These are phyloP conservation scores for Globisporangium megalacanthum DNA, from an alignment of 352 stramenopile species.

Conservation along the genomic window DNA sequence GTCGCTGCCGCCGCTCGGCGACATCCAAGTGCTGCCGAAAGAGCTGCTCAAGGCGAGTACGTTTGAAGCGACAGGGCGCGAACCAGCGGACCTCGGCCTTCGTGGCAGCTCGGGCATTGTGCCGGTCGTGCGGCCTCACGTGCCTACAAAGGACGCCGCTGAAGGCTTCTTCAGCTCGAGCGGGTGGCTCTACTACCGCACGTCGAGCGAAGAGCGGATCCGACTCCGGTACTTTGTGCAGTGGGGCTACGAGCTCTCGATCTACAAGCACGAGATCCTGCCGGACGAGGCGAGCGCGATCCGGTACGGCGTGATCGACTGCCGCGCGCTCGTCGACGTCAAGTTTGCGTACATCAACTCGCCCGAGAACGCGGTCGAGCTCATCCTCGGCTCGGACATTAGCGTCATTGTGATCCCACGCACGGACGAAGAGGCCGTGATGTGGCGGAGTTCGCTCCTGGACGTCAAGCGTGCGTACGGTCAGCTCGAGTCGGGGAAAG, in stretches of 20 bases:
- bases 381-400: conserved; percentile 69
- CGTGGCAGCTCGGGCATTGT: conserved; percentile 14
- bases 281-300: conserved; percentile 73
- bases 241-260: conserved; percentile 84
- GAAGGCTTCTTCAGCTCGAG: conserved; percentile 47
- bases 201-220: conserved; percentile 74
- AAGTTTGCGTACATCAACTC: conserved; percentile 82
- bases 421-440: conserved; percentile 79
- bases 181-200: conserved; percentile 85
- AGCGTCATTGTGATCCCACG: conserved; percentile 80
- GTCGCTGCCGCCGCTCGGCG: conserved; percentile 48
- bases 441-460: conserved; percentile 75
- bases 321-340: conserved; percentile 72
- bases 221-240: conserved; percentile 84
- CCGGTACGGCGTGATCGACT: conserved; percentile 85
- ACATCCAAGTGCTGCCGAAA: conserved; percentile 79
- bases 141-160: conserved; percentile 6
- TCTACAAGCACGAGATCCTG: conserved; percentile 87
- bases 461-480: conserved; percentile 83
- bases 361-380: conserved; percentile 79
- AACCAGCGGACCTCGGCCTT: too few species aligned
- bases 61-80: conserved; percentile 40
- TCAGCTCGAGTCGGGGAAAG: conserved; percentile 65
- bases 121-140: conserved; percentile 7
- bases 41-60: conserved; percentile 80